phyloP scores from a whole-genome alignment of 306 rosid species.

The Senna tora region DNA sequence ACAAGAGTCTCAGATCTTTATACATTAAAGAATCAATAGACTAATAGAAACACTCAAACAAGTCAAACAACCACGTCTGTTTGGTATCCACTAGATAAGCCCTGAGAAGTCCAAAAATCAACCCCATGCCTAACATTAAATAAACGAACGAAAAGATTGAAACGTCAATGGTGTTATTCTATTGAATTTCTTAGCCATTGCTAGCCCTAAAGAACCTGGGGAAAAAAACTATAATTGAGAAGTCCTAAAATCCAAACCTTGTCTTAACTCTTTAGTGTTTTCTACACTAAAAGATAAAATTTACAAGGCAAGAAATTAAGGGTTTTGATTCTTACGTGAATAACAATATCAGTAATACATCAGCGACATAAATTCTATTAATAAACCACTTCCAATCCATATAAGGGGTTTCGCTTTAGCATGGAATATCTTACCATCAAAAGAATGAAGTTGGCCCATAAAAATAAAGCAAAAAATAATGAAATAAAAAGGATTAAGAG shows the following conservation, averaged over 20 bases:
- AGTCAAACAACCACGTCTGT: neutral
- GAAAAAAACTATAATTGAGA: neutral
- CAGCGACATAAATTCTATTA: neutral
- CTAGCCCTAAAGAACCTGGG: neutral
- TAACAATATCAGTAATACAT: neutral
- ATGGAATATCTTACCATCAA: neutral
- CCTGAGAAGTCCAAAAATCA: neutral
- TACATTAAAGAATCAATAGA: neutral
- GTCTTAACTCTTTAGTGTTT: too few relatives aligned
- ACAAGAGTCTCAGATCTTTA: constrained; percentile 4
- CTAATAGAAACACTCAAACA: too few relatives aligned
- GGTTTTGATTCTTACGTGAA: neutral
- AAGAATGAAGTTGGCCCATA: neutral
- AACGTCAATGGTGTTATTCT: neutral
- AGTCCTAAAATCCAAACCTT: neutral
- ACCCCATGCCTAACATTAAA: neutral
- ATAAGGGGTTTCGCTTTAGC: neutral
- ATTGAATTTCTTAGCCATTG: neutral
- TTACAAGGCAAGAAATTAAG: too few relatives aligned
- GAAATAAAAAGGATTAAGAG: neutral
- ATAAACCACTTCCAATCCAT: neutral
- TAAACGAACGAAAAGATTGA: neutral
- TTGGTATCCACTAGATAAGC: neutral
- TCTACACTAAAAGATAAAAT: too few relatives aligned
- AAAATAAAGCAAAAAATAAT: neutral